Conservation (phyloP, 805 yeast species). For the Candida ovalis region DNA sequence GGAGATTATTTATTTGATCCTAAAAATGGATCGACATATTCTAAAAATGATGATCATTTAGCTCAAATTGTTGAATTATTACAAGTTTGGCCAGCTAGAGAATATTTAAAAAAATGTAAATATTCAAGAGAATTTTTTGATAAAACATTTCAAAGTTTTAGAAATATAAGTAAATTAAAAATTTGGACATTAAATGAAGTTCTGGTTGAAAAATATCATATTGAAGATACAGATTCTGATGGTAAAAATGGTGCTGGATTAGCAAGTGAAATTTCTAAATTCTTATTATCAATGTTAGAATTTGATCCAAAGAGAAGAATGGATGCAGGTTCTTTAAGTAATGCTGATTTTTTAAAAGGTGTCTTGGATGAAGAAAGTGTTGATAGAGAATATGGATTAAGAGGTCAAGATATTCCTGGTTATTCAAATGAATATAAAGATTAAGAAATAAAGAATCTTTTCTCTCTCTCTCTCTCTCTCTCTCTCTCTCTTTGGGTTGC, state of each 20-base stretch:
- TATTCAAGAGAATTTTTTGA: conserved; percentile 40
- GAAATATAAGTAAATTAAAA: conserved; percentile 44
- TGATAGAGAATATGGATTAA: conserved; percentile 26
- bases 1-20: conserved; percentile 65
- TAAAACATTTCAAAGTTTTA: conserved; percentile 31
- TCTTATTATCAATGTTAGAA: conserved; percentile 47
- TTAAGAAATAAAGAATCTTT: neutral
- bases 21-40: conserved; percentile 42
- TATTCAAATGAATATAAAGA: conserved; percentile 20
- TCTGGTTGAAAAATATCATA: conserved; percentile 45
- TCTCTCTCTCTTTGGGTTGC: neutral
- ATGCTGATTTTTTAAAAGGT: conserved; percentile 50
- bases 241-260: conserved; percentile 20
- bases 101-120: conserved; percentile 38
- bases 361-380: conserved; percentile 21
- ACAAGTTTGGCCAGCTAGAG: conserved; percentile 33
- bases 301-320: conserved; percentile 46
- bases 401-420: conserved; percentile 34
- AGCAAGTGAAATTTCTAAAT: conserved; percentile 40
- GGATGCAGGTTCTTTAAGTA: conserved; percentile 51
- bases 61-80: conserved; percentile 59
- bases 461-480: neutral
- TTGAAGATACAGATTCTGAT: conserved; percentile 22
- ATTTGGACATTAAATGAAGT: conserved; percentile 50
- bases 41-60: conserved; percentile 58